Percentiles rank a stretch among this genome's conserved stretches.
Evolutionary conservation across 2,329 filamentous ascomycete genomes (phyloP).

Genomic region (Hymenoscyphus albidus): DNA sequence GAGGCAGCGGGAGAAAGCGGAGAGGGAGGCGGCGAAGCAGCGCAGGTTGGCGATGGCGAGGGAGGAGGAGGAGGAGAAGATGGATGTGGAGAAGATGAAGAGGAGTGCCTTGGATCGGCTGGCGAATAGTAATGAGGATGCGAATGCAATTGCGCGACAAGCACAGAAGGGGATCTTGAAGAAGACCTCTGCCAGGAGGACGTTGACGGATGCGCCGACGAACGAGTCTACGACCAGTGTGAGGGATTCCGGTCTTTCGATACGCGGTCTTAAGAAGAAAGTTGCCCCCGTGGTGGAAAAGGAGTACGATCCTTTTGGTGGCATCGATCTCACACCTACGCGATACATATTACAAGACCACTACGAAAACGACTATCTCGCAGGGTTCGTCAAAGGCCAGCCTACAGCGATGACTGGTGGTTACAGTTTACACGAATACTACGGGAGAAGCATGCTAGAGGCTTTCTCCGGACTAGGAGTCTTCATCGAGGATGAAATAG

Average conservation of each 20-base stretch:
- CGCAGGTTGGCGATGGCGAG: constrained; percentile 59
- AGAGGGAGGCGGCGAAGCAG: constrained; percentile 62
- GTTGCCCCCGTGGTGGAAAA: constrained; percentile 60
- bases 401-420: constrained; percentile 70
- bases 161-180: constrained; percentile 62
- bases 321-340: constrained; percentile 62
- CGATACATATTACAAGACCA: constrained; percentile 66
- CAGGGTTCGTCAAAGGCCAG: constrained; percentile 59
- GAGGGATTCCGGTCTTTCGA: constrained; percentile 47
- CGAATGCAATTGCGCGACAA: constrained; percentile 54
- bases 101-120: constrained; percentile 69
- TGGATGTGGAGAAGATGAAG: constrained; percentile 57
- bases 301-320: constrained; percentile 86
- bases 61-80: constrained; percentile 69
- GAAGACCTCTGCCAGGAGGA: constrained; percentile 60
- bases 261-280: constrained; percentile 74
- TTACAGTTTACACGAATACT: constrained; percentile 79
- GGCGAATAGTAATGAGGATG: constrained; percentile 57
- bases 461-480: constrained; percentile 87
- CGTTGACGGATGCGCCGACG: constrained; percentile 33
- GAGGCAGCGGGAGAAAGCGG: constrained; percentile 54
- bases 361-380: constrained; percentile 74
- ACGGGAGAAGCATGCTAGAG: constrained; percentile 75
- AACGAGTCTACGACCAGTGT: constrained; percentile 14
- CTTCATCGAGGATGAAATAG: constrained; percentile 70